A percentile compares a stretch with the other conserved stretches of the same genome.
Evolutionary conservation across 768 basidiomycete species (phyloP).

Genomic region (Russula earlei): DNA sequence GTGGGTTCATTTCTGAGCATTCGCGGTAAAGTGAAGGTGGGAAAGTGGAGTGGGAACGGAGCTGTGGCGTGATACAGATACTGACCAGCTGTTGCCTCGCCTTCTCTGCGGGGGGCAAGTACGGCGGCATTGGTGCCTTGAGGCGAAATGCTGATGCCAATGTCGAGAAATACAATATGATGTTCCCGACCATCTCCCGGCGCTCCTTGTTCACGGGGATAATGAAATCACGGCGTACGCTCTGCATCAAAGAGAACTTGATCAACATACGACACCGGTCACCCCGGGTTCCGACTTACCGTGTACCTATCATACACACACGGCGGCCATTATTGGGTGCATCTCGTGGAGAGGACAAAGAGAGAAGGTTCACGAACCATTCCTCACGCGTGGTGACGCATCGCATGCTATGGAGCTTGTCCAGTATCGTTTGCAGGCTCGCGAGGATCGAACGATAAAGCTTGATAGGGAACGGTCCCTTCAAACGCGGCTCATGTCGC

Average conservation of each 20-base stretch:
- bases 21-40: not conserved
- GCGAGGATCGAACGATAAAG: slow-evolving; percentile 79
- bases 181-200: slow-evolving; percentile 91
- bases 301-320: slow-evolving; percentile 47
- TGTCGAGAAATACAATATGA: slow-evolving; percentile 81
- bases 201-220: slow-evolving; percentile 83
- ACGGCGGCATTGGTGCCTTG: slow-evolving; percentile 92
- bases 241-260: slow-evolving; percentile 33
- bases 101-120: slow-evolving; percentile 87
- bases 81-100: slow-evolving; percentile 69
- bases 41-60: no score
- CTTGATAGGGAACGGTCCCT: slow-evolving; percentile 86
- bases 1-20: not conserved
- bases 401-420: slow-evolving; percentile 89
- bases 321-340: not conserved
- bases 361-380: slow-evolving; percentile 44
- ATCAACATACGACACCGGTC: not conserved
- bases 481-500: slow-evolving; percentile 86
- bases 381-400: slow-evolving; percentile 95
- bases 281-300: slow-evolving; percentile 31
- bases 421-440: slow-evolving; percentile 76
- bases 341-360: not conserved
- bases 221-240: slow-evolving; percentile 79
- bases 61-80: not conserved
- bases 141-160: slow-evolving; percentile 71